Evolutionary conservation across 2,329 filamentous ascomycete species (phyloP), one percentile per base, ranked within the genome.

Genomic region (Paramyrothecium sp.): DNA sequence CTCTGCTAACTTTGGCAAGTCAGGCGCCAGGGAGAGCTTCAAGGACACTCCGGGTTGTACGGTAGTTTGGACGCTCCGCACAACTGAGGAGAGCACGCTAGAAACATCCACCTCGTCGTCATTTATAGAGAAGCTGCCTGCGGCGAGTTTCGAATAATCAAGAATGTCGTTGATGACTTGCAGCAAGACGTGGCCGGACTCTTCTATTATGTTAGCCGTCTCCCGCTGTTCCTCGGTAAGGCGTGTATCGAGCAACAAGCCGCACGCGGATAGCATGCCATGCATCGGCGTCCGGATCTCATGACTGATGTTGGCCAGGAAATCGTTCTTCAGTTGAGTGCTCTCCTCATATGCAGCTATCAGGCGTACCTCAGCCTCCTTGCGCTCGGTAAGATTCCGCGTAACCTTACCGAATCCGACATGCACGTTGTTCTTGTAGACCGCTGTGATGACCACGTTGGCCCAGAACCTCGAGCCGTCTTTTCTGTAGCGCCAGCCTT

Each of bases 271-370:
- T 21, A 86, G 73, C 76, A 88, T 82, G 38, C 83, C 84, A 62
- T 87, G 84, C 79, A 88, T 86, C 0, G 85, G 85, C 0, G 85
- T 88, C 47, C 85, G 78, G 56, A 88, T 84, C 66, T 88, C 85
- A 63, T 88, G 85, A 52, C 78, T 82, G 80, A 88, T 87, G 65
- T 87, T 86, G 54, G 82, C 83, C 23, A 87, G 68, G 60, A 87
- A 88, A 30, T 85, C 82, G 4, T 79, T 83, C 67, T 87, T 87
- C 57, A 87, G 69, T 61, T 81, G 82, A n/a, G 82, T 81, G n/a
- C 83, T 80, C 67, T 87, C 84, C 63, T 87, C 84, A 60, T 82
- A 86, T 2, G 82, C 83, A 12, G 78, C 70, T 48, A 86, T 82
- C 19, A 86, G 69, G 3, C 78, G 78, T n/a, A 77, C 70, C 65